Evolutionary conservation across 768 basidiomycete genomes (phyloP), one percentile per base, ranked within the genome.

Genomic region (Cubamyces sp.): DNA sequence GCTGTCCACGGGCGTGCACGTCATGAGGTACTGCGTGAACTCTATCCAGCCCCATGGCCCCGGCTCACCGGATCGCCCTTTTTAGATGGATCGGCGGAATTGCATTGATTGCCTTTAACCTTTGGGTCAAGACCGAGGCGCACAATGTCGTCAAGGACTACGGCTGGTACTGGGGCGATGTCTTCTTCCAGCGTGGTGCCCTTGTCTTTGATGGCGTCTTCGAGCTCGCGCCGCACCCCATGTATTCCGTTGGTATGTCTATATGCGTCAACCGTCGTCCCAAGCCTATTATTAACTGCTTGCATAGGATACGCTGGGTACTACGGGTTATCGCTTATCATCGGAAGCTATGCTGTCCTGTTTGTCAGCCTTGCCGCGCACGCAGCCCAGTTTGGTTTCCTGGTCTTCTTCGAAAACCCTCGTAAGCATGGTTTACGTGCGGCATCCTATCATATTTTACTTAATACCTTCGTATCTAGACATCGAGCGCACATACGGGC

Each of bases 81-180:
- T 60, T 2, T 60, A 93, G 93, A 67, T 99, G 96, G 96, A 75
- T 90, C 47, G 89, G 90, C 21, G 97, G 97, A 5, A 73, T 92
- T 62, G 82, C 85, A 0, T 78, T 99, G 25, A 94, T 98, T 71
- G 84, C 82, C 21, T 98, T 98, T 82, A 98, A 99, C 74, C 82
- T 98, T 39, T 98, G 96, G 95, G 94, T 99, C 64, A 99, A 99
- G 73, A 92, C 91, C 2, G 96, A 98, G 71, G 97, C 97, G 0
- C 97, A 99, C 73, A 84, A 94, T 56, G 94, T 98, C 51, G 95
- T 98, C 63, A 98, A 97, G 69, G 96, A 98, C 70, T 98, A 96
- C 67, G 96, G 95, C 16, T 98, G 94, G 95, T 98, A 95, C 74
- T 94, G 94, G 94, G 95, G 92, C 11, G 92, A 94, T 67, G 87